phyloP scores from a whole-genome alignment of 2,329 filamentous ascomycete genomes.

The Paecilomyces niveus region DNA sequence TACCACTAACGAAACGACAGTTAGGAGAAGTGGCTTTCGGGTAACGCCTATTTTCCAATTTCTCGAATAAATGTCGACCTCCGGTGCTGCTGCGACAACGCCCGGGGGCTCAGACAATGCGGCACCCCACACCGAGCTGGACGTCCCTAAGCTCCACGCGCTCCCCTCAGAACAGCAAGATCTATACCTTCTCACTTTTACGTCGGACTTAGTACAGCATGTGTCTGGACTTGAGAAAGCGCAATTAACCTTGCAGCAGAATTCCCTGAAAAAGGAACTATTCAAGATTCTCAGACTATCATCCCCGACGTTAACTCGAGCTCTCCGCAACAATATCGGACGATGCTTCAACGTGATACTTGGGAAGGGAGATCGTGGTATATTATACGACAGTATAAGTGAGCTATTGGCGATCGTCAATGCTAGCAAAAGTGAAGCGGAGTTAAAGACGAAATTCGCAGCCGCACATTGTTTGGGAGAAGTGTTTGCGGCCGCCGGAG shows the following conservation, averaged over 20 bases:
- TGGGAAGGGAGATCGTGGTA: conserved; percentile 75
- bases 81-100: conserved; percentile 22
- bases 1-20: not conserved
- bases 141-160: conserved; percentile 79
- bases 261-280: conserved; percentile 86
- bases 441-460: conserved; percentile 74
- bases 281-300: conserved; percentile 84
- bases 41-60: conserved; percentile 1
- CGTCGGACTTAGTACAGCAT: conserved; percentile 74
- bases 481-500: conserved; percentile 84
- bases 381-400: conserved; percentile 90
- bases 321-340: conserved; percentile 83
- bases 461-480: conserved; percentile 81
- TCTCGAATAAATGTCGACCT: conserved; percentile 30
- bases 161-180: conserved; percentile 93
- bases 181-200: conserved; percentile 83
- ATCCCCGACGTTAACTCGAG: conserved; percentile 74
- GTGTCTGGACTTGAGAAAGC: conserved; percentile 64
- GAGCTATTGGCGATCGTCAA: conserved; percentile 70
- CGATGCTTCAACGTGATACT: conserved; percentile 79
- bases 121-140: conserved; percentile 57
- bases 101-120: conserved; percentile 26
- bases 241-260: conserved; percentile 79
- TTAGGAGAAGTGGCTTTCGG: conserved; percentile 3
- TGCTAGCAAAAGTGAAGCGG: conserved; percentile 69